Evolutionary conservation across 805 yeast species (phyloP).

Genomic region (Spathaspora gorwiae): DNA sequence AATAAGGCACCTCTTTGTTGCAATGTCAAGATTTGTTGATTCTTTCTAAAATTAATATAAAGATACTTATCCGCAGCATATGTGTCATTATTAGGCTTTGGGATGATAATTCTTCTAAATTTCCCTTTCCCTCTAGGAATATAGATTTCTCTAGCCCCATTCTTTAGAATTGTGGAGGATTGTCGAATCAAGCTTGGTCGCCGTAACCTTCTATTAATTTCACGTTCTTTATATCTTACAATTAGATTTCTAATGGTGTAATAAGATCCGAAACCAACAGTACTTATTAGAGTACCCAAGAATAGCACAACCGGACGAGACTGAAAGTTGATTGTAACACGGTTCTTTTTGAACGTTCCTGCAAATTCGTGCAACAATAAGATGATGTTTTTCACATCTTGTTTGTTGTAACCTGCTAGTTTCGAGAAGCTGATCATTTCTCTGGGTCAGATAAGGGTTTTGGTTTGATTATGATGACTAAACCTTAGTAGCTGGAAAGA

Average conservation of each 20-base stretch:
- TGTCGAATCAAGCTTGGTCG: conserved; percentile 38
- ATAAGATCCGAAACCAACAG: conserved; percentile 36
- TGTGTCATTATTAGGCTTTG: conserved; percentile 44
- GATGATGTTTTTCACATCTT: conserved; percentile 31
- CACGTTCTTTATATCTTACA: conserved; percentile 26
- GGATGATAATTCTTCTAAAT: conserved; percentile 36
- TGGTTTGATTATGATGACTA: no score
- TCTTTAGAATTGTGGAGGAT: conserved; percentile 38
- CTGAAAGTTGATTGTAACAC: conserved; percentile 35
- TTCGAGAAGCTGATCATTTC: conserved; percentile 34
- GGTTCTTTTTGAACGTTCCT: conserved; percentile 30
- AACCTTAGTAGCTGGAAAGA: no score
- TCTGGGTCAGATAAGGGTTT: no score
- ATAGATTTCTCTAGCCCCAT: conserved; percentile 44
- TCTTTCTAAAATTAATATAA: conserved; percentile 43
- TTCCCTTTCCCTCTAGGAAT: conserved; percentile 40
- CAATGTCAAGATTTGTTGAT: conserved; percentile 8
- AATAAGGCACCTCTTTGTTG: conserved; percentile 17
- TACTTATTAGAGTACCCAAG: conserved; percentile 34
- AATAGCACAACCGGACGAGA: conserved; percentile 41
- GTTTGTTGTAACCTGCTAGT: conserved; percentile 25
- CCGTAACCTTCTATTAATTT: conserved; percentile 18
- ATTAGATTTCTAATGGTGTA: conserved; percentile 27
- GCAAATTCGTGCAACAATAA: conserved; percentile 34
- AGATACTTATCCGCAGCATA: conserved; percentile 54